Conservation (phyloP, 2,329 filamentous ascomycete genomes). For the Helicocarpus griseus region DNA sequence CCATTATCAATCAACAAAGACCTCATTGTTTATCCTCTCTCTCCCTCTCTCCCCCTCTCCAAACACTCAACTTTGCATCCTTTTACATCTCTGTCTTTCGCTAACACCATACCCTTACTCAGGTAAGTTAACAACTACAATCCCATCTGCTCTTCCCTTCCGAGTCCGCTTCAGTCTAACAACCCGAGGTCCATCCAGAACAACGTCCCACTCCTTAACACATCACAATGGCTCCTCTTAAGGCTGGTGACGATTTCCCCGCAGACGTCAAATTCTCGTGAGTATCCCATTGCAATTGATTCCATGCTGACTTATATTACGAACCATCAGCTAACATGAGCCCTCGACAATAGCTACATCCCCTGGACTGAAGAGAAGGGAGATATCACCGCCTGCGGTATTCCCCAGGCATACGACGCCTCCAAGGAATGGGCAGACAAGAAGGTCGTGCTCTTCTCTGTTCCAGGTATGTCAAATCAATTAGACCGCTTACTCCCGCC, state of each 20-base stretch:
- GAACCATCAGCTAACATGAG: constrained; percentile 7
- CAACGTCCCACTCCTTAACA: not conserved
- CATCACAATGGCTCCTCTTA: constrained; percentile 54
- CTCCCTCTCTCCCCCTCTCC: not conserved
- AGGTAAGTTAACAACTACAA: no score
- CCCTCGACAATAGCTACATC: constrained; percentile 51
- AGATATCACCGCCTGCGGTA: constrained; percentile 65
- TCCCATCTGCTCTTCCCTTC: no score
- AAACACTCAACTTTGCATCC: no score
- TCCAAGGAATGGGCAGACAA: constrained; percentile 64
- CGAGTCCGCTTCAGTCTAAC: no score
- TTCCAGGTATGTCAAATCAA: constrained; percentile 43
- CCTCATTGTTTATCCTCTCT: not conserved
- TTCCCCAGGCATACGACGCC: constrained; percentile 68
- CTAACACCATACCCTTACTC: no score
- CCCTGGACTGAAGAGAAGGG: constrained; percentile 61
- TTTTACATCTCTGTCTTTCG: no score
- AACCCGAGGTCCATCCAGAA: not conserved
- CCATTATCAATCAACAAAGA: not conserved
- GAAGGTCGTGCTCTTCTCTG: constrained; percentile 60
- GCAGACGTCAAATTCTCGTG: constrained; percentile 67
- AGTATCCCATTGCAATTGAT: no score
- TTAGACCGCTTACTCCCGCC: constrained; percentile 6
- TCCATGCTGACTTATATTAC: no score
- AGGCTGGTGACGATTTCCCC: constrained; percentile 77